Percentiles rank a stretch among this genome's conserved stretches.
Conservation (phyloP, 2,329 filamentous ascomycete genomes). For the Talaromyces islandicus region DNA sequence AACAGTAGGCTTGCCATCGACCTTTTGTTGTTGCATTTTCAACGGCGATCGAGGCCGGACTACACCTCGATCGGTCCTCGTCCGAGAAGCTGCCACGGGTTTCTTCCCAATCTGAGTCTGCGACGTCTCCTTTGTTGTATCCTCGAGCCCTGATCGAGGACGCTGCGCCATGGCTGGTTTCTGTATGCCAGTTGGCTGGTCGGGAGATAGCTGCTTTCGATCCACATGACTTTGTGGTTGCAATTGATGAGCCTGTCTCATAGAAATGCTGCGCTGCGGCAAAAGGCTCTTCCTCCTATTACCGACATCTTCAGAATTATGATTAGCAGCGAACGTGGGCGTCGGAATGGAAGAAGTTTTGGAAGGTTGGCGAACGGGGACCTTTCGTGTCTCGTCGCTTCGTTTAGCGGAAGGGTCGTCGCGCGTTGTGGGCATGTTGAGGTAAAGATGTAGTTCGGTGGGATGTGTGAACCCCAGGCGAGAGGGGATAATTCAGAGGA, state of each 20-base stretch:
- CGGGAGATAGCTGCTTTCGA: neutral
- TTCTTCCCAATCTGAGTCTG: neutral
- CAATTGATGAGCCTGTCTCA: conserved; percentile 15
- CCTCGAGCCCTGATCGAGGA: neutral
- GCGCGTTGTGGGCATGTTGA: conserved; percentile 11
- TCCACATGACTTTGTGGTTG: neutral
- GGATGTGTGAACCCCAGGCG: neutral
- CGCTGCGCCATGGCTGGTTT: neutral
- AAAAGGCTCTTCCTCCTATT: conserved; percentile 26
- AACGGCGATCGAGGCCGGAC: conserved; percentile 4
- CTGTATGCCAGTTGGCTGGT: neutral
- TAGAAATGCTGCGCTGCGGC: conserved; percentile 21
- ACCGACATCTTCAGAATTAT: conserved; percentile 12
- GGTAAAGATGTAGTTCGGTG: neutral
- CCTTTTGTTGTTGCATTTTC: conserved; percentile 1
- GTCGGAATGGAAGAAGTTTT: conserved; percentile 12
- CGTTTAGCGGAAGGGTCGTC: conserved; percentile 7
- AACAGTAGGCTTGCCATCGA: neutral
- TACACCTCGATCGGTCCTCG: neutral
- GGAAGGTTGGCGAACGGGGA: conserved; percentile 12
- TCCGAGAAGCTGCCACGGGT: neutral
- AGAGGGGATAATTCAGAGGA: neutral
- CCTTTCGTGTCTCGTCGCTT: conserved; percentile 10
- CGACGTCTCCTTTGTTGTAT: neutral
- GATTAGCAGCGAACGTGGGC: neutral